A percentile compares a stretch with the other conserved stretches of the same genome.
Evolutionary conservation across 176 grass and related monocot genomes (phyloP).

Genomic region (Oryza meridionalis): DNA sequence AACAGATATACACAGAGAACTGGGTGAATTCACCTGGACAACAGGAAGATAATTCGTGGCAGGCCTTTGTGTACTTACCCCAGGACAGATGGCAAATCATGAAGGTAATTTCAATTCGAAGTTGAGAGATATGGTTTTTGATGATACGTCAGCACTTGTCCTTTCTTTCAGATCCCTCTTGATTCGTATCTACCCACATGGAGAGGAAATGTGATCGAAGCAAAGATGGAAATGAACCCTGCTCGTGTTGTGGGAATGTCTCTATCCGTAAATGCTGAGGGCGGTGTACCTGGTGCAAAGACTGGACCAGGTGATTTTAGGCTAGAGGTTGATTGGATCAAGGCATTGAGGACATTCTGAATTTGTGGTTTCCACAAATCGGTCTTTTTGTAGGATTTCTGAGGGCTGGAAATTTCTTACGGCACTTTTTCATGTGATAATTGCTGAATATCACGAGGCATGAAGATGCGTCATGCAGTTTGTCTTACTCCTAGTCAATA

Average conservation of each 20-base stretch:
- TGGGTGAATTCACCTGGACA: slow-evolving; percentile 95
- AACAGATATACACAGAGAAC: slow-evolving; percentile 97
- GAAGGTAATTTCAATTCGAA: slow-evolving; percentile 62
- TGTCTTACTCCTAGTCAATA: neutral
- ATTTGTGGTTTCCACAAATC: slow-evolving; percentile 1
- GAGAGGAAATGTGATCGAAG: slow-evolving; percentile 76
- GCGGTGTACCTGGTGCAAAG: slow-evolving; percentile 78
- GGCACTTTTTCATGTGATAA: neutral
- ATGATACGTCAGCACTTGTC: neutral
- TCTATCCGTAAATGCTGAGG: slow-evolving; percentile 82
- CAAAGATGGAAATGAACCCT: slow-evolving; percentile 89
- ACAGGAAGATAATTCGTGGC: slow-evolving; percentile 95
- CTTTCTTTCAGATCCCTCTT: slow-evolving; percentile 71
- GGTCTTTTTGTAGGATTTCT: neutral
- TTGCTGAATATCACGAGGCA: neutral
- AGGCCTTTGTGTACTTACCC: slow-evolving; percentile 79
- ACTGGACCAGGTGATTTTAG: slow-evolving; percentile 76
- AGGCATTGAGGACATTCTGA: slow-evolving; percentile 66
- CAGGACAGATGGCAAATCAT: slow-evolving; percentile 62
- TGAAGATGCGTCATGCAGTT: neutral
- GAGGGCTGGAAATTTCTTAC: neutral
- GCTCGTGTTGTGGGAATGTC: slow-evolving; percentile 87
- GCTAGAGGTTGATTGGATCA: slow-evolving; percentile 93
- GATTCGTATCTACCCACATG: slow-evolving; percentile 83
- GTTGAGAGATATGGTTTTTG: neutral